Evolutionary conservation across 2,329 filamentous ascomycete species (phyloP).

Genomic region (Clonostachys rhizophaga): DNA sequence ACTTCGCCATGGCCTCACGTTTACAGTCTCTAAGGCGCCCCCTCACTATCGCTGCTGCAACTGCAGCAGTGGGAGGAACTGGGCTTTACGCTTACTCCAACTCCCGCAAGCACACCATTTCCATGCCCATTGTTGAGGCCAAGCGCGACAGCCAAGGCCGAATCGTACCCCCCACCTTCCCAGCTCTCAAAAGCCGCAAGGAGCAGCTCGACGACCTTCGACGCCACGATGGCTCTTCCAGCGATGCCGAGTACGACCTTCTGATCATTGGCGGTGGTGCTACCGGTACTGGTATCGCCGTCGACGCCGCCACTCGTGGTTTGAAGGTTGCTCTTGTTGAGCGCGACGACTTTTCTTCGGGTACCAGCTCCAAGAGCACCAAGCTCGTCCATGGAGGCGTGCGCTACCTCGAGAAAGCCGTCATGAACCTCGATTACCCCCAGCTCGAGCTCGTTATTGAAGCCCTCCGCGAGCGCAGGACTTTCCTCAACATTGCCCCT

Average conservation of each 20-base stretch:
- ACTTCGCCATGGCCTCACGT: constrained; percentile 23
- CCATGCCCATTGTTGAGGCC: constrained; percentile 22
- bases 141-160: constrained; percentile 26
- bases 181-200: constrained; percentile 22
- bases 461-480: constrained; percentile 76
- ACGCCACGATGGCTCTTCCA: constrained; percentile 17
- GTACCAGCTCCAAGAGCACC: constrained; percentile 82
- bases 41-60: constrained; percentile 20
- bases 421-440: constrained; percentile 80
- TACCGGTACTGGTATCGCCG: constrained; percentile 74
- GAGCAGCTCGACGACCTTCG: constrained; percentile 34
- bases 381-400: constrained; percentile 85
- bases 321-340: constrained; percentile 78
- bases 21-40: constrained; percentile 26
- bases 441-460: constrained; percentile 80
- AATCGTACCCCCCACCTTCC: constrained; percentile 31
- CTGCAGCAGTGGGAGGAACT: constrained; percentile 18
- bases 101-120: constrained; percentile 18
- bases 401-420: constrained; percentile 79
- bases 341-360: constrained; percentile 76
- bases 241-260: constrained; percentile 62
- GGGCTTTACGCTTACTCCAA: constrained; percentile 17
- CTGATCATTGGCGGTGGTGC: constrained; percentile 76
- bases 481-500: constrained; percentile 77
- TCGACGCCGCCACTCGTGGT: constrained; percentile 75